Evolutionary conservation across 495 filamentous ascomycete genomes (phyloP), one percentile per base, ranked within the genome.

Genomic region (Penicillium pancosmium): DNA sequence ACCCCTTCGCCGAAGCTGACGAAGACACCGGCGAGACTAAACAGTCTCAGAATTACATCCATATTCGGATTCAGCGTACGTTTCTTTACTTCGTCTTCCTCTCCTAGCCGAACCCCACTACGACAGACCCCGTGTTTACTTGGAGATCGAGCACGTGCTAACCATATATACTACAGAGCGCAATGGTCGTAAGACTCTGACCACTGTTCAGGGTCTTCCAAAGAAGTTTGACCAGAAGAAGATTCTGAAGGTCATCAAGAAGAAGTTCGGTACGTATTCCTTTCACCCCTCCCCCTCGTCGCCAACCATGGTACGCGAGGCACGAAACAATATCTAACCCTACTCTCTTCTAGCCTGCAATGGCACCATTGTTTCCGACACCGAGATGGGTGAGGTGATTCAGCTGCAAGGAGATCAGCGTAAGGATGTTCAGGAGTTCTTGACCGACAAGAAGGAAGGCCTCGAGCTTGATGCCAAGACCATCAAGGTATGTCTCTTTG

Each of bases 1-100:
- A 98, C 90, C 94, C 94, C 89, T 98, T 98, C 93, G 94, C 94
- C 88, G 94, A 98, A 91, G 95, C 93, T 88, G 94, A 98, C 91
- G 93, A 96, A 86, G 92, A 94, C 80, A 91, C 90, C 77, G 92
- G 92, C 81, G 89, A 94, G 78, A 88, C 86, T 66, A 88, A 88
- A 75, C 90, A 95, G 83, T 89, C 91, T 78, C 91, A 97, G 79
- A 95, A 96, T 79, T 97, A 98, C 75, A 96, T 98, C 80, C 95
- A 98, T 82, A 98, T 98, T 76, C 92, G 94, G 78, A 98, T 98
- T 77, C 94, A 98, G 79, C 94, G 94, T 98, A 88, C 70, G 92
- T 90, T 54, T 50, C n/a, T 43, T 35, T 13, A 15, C 19, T 41
- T 15, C 33, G 19, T 34, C 15, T 52, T 21, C 35, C 41, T 27